Evolutionary conservation across 805 yeast genomes (phyloP).

Genomic region (Lipomyces spencermartinsiae): DNA sequence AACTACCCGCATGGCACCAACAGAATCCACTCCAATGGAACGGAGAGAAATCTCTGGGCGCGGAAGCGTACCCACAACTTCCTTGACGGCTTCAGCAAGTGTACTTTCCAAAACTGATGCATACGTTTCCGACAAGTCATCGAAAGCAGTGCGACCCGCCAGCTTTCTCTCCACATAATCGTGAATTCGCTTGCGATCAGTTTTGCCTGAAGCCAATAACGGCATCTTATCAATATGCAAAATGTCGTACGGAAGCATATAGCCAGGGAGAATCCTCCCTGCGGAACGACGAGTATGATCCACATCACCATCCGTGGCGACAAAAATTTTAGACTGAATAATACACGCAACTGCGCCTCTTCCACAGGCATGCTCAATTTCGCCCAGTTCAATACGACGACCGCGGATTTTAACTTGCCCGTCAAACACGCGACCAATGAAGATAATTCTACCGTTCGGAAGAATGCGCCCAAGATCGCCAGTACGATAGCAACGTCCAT

Average conservation of each 20-base stretch:
- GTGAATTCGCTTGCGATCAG: slow-evolving; percentile 22
- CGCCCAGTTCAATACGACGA: slow-evolving; percentile 45
- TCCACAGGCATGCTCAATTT: slow-evolving; percentile 40
- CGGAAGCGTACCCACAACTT: slow-evolving; percentile 12
- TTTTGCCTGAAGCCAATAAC: slow-evolving; percentile 38
- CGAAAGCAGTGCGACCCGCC: neutral
- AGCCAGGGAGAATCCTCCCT: slow-evolving; percentile 28
- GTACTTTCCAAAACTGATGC: slow-evolving; percentile 7
- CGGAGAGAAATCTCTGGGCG: slow-evolving; percentile 11
- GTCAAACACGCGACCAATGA: slow-evolving; percentile 41
- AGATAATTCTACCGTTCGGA: slow-evolving; percentile 36
- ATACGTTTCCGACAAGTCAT: neutral
- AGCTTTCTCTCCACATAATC: neutral
- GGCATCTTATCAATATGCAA: slow-evolving; percentile 30
- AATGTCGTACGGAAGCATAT: slow-evolving; percentile 36
- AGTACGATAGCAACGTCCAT: slow-evolving; percentile 41
- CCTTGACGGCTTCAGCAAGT: slow-evolving; percentile 11
- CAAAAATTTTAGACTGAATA: slow-evolving; percentile 16
- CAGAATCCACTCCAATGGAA: slow-evolving; percentile 32
- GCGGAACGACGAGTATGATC: slow-evolving; percentile 14
- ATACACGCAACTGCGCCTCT: slow-evolving; percentile 24
- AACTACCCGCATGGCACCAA: slow-evolving; percentile 20
- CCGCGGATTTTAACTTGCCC: slow-evolving; percentile 46
- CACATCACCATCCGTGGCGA: slow-evolving; percentile 20
- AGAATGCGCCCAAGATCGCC: slow-evolving; percentile 43